Percentiles rank a stretch among this genome's conserved stretches.
phyloP scores from a whole-genome alignment of 2,329 filamentous ascomycete species.

The Fusarium sulawesiense region DNA sequence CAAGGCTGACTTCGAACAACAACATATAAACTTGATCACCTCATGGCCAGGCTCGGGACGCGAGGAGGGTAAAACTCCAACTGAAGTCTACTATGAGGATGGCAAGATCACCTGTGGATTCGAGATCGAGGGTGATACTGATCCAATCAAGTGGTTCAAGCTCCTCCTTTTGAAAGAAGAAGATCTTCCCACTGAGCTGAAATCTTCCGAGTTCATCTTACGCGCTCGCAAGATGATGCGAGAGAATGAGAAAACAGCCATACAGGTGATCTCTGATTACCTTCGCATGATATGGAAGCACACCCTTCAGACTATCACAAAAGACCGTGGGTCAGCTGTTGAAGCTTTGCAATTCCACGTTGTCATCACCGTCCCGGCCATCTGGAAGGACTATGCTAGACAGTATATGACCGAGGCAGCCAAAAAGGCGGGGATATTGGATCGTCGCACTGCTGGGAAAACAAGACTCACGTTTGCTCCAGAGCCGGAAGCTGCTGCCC shows the following conservation, averaged over 20 bases:
- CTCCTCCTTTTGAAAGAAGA: background rate
- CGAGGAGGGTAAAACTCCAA: background rate
- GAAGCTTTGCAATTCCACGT: background rate
- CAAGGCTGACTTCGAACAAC: background rate
- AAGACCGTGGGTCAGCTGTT: background rate
- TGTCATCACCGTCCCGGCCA: constrained; percentile 1
- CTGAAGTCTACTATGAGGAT: background rate
- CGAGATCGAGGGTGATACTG: background rate
- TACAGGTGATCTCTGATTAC: background rate
- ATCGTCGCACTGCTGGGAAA: background rate
- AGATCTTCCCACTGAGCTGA: background rate
- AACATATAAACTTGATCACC: background rate
- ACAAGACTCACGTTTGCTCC: background rate
- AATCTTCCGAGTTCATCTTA: background rate
- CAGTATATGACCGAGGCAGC: background rate
- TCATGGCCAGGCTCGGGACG: background rate
- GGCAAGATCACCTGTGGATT: background rate
- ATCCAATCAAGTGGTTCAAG: constrained; percentile 3
- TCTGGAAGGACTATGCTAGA: background rate
- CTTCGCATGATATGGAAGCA: background rate
- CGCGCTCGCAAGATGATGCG: background rate
- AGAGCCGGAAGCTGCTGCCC: background rate
- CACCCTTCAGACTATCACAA: background rate
- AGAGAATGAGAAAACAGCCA: background rate
- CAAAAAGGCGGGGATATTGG: background rate